Evolutionary conservation across 2,329 filamentous ascomycete genomes (phyloP).

Genomic region (Phyllosticta citriasiana): DNA sequence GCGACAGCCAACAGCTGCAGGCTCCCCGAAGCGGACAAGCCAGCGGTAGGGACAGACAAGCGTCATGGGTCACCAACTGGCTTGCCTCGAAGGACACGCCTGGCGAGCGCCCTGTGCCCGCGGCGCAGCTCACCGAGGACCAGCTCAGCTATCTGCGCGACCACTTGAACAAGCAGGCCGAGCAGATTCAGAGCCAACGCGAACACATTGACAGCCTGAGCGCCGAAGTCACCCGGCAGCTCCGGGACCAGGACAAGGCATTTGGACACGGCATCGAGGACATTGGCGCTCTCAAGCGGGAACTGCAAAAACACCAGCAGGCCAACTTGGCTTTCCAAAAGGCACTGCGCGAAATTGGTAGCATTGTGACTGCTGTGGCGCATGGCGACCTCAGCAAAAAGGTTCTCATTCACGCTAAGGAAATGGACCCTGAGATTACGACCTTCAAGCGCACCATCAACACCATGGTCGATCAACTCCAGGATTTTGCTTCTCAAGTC

Average conservation of each 20-base stretch:
- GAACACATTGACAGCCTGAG: slow-evolving; percentile 79
- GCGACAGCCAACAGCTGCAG: slow-evolving; percentile 44
- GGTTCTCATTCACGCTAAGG: slow-evolving; percentile 86
- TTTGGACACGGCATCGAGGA: slow-evolving; percentile 73
- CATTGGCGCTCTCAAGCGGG: slow-evolving; percentile 79
- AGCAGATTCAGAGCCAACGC: slow-evolving; percentile 79
- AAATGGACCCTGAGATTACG: slow-evolving; percentile 97
- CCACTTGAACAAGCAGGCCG: slow-evolving; percentile 87
- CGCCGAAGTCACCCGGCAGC: slow-evolving; percentile 75
- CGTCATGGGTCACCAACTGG: slow-evolving; percentile 41
- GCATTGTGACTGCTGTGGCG: slow-evolving; percentile 92
- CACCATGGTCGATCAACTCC: slow-evolving; percentile 97
- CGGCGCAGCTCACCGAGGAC: slow-evolving; percentile 60
- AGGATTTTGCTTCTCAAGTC: slow-evolving; percentile 93
- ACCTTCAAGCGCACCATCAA: slow-evolving; percentile 98
- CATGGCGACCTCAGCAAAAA: slow-evolving; percentile 94
- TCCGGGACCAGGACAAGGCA: slow-evolving; percentile 72
- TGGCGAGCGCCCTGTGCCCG: slow-evolving; percentile 34
- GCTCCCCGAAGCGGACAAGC: slow-evolving; percentile 24
- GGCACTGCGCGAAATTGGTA: slow-evolving; percentile 88
- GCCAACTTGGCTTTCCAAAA: slow-evolving; percentile 99
- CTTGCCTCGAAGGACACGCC: slow-evolving; percentile 43
- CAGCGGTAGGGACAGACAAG: slow-evolving; percentile 21
- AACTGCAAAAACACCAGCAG: slow-evolving; percentile 94
- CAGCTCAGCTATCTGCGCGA: slow-evolving; percentile 78